Evolutionary conservation across 805 yeast species (phyloP), one percentile per base, ranked within the genome.

Genomic region (Cephaloascus fragrans): DNA sequence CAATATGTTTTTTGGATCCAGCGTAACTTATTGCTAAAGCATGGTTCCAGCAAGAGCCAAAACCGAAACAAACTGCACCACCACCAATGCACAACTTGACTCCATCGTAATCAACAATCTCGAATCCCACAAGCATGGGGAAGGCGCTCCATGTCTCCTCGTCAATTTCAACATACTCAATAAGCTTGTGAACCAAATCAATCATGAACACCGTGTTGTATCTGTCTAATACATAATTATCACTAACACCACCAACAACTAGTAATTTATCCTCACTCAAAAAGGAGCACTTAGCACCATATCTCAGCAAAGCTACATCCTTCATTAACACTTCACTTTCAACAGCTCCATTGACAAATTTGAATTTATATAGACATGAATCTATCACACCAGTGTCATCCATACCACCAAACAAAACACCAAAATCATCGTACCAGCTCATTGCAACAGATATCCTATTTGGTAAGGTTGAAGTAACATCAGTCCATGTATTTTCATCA

Each of bases 21-120:
- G 28, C 28, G 28, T 12, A 23, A 23, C 12, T 12, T 23, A 34
- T 34, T 10, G n/a, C 19, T 3, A 15, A 18, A n/a, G 18, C 20
- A 19, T 52, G 52, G 38, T 73, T 72, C 69, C 73, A 70, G 17
- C 66, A 67, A 0, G 80, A 64, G 0, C 95, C 95, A 59, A 83
- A 85, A 1, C 89, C 82, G 46, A 80, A 84, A 51, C 94, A 84
- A 1, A 83, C 86, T 0, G 83, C 89, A 3, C 94, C 94, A 3
- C 94, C 90, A 6, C 80, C 83, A 34, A 75, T 45, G 3, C 56
- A 35, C 17, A 57, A 39, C 4, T 53, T 17, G 4, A 45, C 45
- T 2, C 42, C 40, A n/a, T 45, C 36, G 4, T 54, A 29, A 3
- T 53, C 50, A 10, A 60, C 53, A 18, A 71, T 39, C 28, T 69